phyloP scores from a whole-genome alignment of 2,329 filamentous ascomycete species.

The Aspergillus pseudoterreus region DNA sequence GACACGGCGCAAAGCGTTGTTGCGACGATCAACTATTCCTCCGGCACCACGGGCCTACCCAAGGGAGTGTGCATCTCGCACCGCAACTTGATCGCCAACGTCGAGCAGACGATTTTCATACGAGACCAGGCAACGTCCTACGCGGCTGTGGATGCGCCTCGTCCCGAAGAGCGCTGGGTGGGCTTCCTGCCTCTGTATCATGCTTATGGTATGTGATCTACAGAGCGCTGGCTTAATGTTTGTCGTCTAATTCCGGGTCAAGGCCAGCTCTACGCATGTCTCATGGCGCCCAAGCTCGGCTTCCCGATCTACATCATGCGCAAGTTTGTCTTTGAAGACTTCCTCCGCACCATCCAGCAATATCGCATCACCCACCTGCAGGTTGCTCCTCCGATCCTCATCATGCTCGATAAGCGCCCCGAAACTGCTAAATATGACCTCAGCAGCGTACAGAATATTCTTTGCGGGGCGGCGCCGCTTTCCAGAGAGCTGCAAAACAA shows the following conservation, averaged over 20 bases:
- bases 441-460: conserved; percentile 45
- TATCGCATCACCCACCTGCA: conserved; percentile 53
- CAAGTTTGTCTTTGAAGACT: conserved; percentile 53
- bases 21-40: conserved; percentile 10
- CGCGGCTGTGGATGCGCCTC: conserved; percentile 1
- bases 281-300: conserved; percentile 43
- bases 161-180: conserved; percentile 9
- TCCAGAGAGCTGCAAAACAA: conserved; percentile 43
- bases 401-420: conserved; percentile 56
- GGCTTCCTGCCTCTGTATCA: conserved; percentile 10
- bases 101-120: conserved; percentile 11
- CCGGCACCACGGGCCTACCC: conserved; percentile 9
- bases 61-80: conserved; percentile 11
- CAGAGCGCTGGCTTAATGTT: too few relatives aligned
- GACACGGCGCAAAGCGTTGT: background rate
- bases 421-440: conserved; percentile 56
- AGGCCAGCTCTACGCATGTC: conserved; percentile 40
- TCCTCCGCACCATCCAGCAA: conserved; percentile 49
- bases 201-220: conserved; percentile 6
- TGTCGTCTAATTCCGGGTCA: background rate
- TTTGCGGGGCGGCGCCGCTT: conserved; percentile 54
- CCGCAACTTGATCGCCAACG: conserved; percentile 9
- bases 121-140: conserved; percentile 1
- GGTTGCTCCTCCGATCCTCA: conserved; percentile 56
- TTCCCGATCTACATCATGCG: conserved; percentile 56